Conservation (phyloP, 2,329 filamentous ascomycete genomes). For the Monosporascus sp. region DNA sequence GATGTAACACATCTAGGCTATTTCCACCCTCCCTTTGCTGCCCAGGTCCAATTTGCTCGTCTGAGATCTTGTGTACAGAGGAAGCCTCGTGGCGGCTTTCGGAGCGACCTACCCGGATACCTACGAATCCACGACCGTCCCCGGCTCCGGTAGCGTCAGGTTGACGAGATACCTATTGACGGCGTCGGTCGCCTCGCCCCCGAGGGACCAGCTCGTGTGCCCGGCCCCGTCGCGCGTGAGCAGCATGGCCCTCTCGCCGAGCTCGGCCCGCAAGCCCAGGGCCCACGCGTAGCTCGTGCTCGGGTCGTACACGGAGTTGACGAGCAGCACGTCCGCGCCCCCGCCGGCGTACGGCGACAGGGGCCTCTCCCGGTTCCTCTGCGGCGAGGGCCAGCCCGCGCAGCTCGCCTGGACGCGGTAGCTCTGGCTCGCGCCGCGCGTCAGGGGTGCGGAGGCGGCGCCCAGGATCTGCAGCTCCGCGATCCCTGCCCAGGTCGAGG, state of each 20-base stretch:
- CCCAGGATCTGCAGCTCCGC: conserved; percentile 24
- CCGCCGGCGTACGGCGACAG: conserved; percentile 16
- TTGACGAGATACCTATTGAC: conserved; percentile 30
- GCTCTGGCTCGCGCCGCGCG: conserved; percentile 27
- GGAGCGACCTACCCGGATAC: too few relatives aligned
- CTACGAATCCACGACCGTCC: conserved; percentile 15
- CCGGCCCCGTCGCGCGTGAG: conserved; percentile 35
- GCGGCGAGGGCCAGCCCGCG: conserved; percentile 33
- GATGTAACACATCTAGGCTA: too few relatives aligned
- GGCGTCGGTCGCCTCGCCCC: conserved; percentile 26
- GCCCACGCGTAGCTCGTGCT: conserved; percentile 35
- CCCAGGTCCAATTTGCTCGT: too few relatives aligned
- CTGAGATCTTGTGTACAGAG: too few relatives aligned
- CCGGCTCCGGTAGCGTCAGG: conserved; percentile 24
- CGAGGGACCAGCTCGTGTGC: conserved; percentile 31
- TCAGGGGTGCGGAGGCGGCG: conserved; percentile 29
- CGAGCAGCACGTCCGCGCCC: conserved; percentile 29
- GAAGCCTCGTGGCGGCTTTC: too few relatives aligned
- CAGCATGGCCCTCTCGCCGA: conserved; percentile 29
- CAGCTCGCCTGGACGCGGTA: conserved; percentile 32
- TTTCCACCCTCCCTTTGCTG: too few relatives aligned
- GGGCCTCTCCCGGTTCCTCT: conserved; percentile 29
- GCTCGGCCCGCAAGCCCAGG: conserved; percentile 24
- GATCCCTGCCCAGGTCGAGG: conserved; percentile 17
- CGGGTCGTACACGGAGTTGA: conserved; percentile 36